Percentiles rank a stretch among this genome's conserved stretches.
Evolutionary conservation across 139 green algal species (phyloP).

Genomic region (Yamagishiella unicocca): DNA sequence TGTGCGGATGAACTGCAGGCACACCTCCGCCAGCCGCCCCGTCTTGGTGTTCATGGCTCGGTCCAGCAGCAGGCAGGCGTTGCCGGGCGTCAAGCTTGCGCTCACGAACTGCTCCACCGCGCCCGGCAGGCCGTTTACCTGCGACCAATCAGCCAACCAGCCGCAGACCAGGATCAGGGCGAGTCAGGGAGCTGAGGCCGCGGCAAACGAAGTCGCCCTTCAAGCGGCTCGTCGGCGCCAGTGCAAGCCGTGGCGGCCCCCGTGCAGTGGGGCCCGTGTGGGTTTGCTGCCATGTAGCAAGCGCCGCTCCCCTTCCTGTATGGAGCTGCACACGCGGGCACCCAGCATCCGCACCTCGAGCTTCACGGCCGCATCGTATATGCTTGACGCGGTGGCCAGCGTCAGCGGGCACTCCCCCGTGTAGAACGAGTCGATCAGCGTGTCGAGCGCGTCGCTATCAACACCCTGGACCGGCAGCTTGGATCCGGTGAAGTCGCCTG

Average conservation of each 20-base stretch:
- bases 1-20: slow-evolving; percentile 12
- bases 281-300: no score
- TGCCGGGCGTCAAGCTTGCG: not conserved
- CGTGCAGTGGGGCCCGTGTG: no score
- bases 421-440: slow-evolving; percentile 35
- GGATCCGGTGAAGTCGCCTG: slow-evolving; percentile 18
- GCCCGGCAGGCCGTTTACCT: slow-evolving; percentile 14
- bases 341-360: slow-evolving; percentile 6
- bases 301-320: no score
- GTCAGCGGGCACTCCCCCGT: slow-evolving; percentile 26
- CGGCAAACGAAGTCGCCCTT: no score
- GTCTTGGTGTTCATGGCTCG: not conserved
- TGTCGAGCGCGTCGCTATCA: slow-evolving; percentile 44
- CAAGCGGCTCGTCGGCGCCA: no score
- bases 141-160: no score
- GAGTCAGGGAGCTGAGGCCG: no score
- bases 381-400: not conserved
- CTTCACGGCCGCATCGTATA: slow-evolving; percentile 37
- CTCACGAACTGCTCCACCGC: slow-evolving; percentile 42
- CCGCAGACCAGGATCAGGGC: no score
- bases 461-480: slow-evolving; percentile 43
- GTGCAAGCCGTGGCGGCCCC: no score
- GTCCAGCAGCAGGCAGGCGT: slow-evolving; percentile 15
- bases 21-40: slow-evolving; percentile 32
- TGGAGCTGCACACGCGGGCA: no score